A percentile compares a stretch with the other conserved stretches of the same genome.
Evolutionary conservation across 2,329 filamentous ascomycete species (phyloP).

Genomic region (Colletotrichum godetiae): DNA sequence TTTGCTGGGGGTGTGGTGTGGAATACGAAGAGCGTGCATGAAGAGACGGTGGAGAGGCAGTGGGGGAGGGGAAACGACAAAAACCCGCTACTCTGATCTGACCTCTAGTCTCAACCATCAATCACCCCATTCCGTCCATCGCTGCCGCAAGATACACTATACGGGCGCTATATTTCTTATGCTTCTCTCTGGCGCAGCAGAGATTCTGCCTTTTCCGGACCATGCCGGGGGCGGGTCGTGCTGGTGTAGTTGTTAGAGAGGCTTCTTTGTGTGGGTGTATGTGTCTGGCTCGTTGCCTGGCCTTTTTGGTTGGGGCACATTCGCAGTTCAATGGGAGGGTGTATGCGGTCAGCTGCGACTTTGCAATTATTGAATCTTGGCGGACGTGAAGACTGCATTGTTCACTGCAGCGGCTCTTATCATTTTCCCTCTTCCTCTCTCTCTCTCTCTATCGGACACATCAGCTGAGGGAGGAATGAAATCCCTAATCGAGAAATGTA

Average conservation of each 20-base stretch:
- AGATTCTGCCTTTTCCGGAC: not conserved
- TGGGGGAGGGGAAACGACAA: too few relatives aligned
- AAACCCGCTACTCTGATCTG: too few relatives aligned
- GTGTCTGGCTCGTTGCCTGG: not conserved
- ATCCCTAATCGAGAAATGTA: not conserved
- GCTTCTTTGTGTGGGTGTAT: not conserved
- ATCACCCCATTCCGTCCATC: too few relatives aligned
- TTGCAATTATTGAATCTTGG: not conserved
- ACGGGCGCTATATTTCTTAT: not conserved
- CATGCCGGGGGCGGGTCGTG: not conserved
- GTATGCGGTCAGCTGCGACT: slow-evolving; percentile 6
- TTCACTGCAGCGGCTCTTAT: too few relatives aligned
- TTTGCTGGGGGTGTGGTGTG: not conserved
- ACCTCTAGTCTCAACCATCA: too few relatives aligned
- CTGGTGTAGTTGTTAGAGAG: not conserved
- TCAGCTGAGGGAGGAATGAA: not conserved
- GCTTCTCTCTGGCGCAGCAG: not conserved
- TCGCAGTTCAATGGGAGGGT: not conserved
- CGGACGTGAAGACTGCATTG: not conserved
- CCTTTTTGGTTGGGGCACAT: not conserved
- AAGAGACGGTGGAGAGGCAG: too few relatives aligned
- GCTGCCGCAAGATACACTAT: too few relatives aligned
- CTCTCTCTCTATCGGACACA: not conserved
- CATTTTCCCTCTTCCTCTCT: not conserved
- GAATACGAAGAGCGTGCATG: slow-evolving; percentile 11